These are phyloP conservation scores for Mortierella sp. DNA, from an alignment of 371 early-diverging fungal species.

Conservation along the genomic window DNA sequence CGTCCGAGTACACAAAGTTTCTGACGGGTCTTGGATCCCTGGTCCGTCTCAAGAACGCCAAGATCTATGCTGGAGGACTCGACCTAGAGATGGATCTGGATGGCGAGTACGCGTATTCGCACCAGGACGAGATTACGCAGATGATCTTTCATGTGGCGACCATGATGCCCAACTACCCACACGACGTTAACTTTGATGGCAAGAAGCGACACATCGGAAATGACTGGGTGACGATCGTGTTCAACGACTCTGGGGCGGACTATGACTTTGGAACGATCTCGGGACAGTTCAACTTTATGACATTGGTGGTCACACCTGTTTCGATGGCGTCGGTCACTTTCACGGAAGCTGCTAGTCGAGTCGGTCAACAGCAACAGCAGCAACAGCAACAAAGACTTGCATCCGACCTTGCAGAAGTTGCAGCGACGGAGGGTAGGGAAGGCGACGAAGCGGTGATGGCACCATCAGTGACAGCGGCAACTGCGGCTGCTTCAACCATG, in stretches of 20 bases:
- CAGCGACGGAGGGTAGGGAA: conserved; percentile 5
- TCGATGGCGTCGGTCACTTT: conserved; percentile 63
- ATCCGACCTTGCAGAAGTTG: conserved; percentile 1
- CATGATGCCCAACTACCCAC: conserved; percentile 88
- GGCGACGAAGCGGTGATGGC: not conserved
- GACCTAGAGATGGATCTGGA: conserved; percentile 89
- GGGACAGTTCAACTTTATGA: conserved; percentile 95
- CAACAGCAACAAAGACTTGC: conserved; percentile 29
- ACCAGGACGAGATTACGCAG: conserved; percentile 89
- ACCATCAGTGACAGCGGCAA: not conserved
- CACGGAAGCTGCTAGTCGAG: conserved; percentile 55
- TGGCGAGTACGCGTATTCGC: conserved; percentile 87
- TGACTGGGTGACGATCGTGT: conserved; percentile 94
- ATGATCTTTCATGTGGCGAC: conserved; percentile 94
- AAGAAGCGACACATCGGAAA: conserved; percentile 98
- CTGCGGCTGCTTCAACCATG: not conserved
- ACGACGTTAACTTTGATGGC: conserved; percentile 80
- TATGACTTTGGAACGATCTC: conserved; percentile 93
- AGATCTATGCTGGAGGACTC: conserved; percentile 90
- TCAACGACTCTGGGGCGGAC: conserved; percentile 87
- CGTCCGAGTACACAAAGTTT: conserved; percentile 86
- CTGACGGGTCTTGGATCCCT: conserved; percentile 85
- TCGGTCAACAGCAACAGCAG: conserved; percentile 32
- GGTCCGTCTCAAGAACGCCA: conserved; percentile 75
- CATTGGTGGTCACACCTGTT: conserved; percentile 86